phyloP scores from a whole-genome alignment of 176 grass and related monocot genomes.

The Hyparrhenia diplandra region DNA sequence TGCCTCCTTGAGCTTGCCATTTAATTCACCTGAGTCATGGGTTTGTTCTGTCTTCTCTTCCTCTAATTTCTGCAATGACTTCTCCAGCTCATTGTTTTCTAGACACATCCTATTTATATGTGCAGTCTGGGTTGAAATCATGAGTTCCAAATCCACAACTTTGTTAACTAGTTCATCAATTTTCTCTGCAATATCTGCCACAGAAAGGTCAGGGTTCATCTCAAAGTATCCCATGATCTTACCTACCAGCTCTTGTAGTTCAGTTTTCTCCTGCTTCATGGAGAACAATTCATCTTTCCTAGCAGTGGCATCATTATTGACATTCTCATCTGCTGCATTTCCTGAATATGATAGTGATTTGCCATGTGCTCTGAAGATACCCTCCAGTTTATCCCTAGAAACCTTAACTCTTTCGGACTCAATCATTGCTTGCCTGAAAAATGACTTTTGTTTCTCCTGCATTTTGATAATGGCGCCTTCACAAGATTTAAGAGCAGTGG shows the following conservation, averaged over 20 bases:
- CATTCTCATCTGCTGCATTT: slow-evolving; percentile 12
- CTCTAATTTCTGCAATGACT: slow-evolving; percentile 51
- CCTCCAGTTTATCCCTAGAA: slow-evolving; percentile 48
- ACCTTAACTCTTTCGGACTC: slow-evolving; percentile 33
- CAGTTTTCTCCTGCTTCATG: slow-evolving; percentile 47
- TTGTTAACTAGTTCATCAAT: slow-evolving; percentile 75
- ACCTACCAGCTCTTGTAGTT: slow-evolving; percentile 35
- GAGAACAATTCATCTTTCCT: slow-evolving; percentile 29
- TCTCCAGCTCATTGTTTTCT: slow-evolving; percentile 57
- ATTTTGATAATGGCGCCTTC: slow-evolving; percentile 52
- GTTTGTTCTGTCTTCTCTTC: slow-evolving; percentile 21
- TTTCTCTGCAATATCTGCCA: slow-evolving; percentile 54
- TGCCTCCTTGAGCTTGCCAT: slow-evolving; percentile 47
- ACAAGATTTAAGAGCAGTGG: slow-evolving; percentile 74
- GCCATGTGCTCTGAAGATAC: slow-evolving; percentile 40
- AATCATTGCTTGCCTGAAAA: slow-evolving; percentile 24
- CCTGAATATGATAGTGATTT: slow-evolving; percentile 16
- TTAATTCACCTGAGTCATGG: slow-evolving; percentile 25
- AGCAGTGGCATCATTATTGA: background rate
- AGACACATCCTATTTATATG: slow-evolving; percentile 62
- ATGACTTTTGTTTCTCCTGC: slow-evolving; percentile 51
- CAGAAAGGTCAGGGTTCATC: slow-evolving; percentile 43
- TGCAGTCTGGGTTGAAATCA: slow-evolving; percentile 61
- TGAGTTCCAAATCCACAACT: slow-evolving; percentile 67
- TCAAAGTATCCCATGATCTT: slow-evolving; percentile 59